These are phyloP conservation scores for Coemansia javaensis DNA, from an alignment of 192 early-diverging fungal species.

Conservation along the genomic window DNA sequence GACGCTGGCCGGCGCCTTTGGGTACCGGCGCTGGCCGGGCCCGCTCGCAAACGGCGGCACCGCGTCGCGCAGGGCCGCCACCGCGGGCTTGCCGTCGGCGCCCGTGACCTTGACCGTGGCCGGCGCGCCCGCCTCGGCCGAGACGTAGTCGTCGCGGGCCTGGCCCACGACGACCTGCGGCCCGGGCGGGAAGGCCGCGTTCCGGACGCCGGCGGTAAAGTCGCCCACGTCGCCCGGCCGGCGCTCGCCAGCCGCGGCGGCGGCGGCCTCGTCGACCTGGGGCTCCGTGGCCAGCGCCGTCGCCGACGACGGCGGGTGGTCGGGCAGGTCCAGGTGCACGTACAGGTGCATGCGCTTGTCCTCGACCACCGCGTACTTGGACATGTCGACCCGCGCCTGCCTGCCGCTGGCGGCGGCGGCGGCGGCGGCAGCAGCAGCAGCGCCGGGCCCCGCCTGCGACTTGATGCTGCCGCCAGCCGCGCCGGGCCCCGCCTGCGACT, in stretches of 20 bases:
- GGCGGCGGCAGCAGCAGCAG: too few relatives aligned
- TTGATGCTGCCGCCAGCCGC: constrained; percentile 1
- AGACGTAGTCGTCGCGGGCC: constrained; percentile 33
- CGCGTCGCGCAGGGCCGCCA: constrained; percentile 28
- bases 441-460: constrained; percentile 1
- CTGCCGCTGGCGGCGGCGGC: neutral
- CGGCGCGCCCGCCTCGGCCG: constrained; percentile 21
- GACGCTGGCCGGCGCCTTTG: constrained; percentile 20
- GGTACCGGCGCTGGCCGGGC: constrained; percentile 27
- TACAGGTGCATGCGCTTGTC: constrained; percentile 51
- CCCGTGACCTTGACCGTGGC: constrained; percentile 11
- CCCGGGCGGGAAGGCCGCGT: constrained; percentile 37
- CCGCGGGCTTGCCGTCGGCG: constrained; percentile 6
- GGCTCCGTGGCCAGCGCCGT: constrained; percentile 16
- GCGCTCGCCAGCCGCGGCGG: constrained; percentile 18
- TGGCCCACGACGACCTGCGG: constrained; percentile 41
- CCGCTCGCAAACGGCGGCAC: constrained; percentile 37
- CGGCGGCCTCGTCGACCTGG: constrained; percentile 9
- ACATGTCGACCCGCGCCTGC: constrained; percentile 17
- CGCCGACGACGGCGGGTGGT: constrained; percentile 41
- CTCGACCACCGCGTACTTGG: constrained; percentile 21
- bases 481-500: neutral
- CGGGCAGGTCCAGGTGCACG: constrained; percentile 33
- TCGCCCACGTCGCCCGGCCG: constrained; percentile 17
- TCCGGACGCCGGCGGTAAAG: constrained; percentile 31